Conservation (phyloP, 163 green algal genomes). For the Botryococcus braunii region DNA sequence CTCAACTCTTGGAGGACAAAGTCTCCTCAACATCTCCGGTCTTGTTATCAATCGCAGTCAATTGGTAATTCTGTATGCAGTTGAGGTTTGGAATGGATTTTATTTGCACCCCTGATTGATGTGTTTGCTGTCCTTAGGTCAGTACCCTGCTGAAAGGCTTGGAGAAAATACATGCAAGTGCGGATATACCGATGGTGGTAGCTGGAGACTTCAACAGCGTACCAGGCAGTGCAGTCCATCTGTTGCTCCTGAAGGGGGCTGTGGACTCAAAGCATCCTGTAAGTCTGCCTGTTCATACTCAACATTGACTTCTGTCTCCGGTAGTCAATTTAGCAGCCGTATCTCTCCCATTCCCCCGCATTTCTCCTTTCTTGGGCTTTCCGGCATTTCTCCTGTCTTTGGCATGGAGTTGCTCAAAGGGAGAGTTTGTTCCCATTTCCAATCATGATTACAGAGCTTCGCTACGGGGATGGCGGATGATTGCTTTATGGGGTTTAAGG, state of each 20-base stretch:
- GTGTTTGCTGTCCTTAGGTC: conserved; percentile 45
- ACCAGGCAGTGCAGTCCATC: conserved; percentile 77
- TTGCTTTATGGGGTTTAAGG: too few species aligned
- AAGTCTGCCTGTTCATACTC: not conserved
- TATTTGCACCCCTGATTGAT: too few species aligned
- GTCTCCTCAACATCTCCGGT: not conserved
- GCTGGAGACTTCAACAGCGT: conserved; percentile 96
- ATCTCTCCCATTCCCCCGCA: not conserved
- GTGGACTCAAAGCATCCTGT: conserved; percentile 60
- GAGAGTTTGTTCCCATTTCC: too few species aligned
- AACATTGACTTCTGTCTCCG: not conserved
- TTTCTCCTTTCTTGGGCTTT: not conserved
- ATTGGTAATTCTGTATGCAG: too few species aligned
- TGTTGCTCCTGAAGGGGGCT: conserved; percentile 63
- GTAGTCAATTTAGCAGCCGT: not conserved
- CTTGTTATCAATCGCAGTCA: too few species aligned
- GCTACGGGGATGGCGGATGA: too few species aligned
- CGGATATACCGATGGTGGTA: conserved; percentile 90
- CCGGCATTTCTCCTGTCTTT: not conserved
- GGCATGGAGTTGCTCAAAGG: not conserved
- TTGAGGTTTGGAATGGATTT: too few species aligned
- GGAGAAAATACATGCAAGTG: conserved; percentile 95
- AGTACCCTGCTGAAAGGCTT: conserved; percentile 97
- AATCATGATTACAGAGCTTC: too few species aligned
- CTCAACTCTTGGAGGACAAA: too few species aligned